phyloP scores from a whole-genome alignment of 495 filamentous ascomycete genomes.

The Pseudoneurospora amorphoporcata region DNA sequence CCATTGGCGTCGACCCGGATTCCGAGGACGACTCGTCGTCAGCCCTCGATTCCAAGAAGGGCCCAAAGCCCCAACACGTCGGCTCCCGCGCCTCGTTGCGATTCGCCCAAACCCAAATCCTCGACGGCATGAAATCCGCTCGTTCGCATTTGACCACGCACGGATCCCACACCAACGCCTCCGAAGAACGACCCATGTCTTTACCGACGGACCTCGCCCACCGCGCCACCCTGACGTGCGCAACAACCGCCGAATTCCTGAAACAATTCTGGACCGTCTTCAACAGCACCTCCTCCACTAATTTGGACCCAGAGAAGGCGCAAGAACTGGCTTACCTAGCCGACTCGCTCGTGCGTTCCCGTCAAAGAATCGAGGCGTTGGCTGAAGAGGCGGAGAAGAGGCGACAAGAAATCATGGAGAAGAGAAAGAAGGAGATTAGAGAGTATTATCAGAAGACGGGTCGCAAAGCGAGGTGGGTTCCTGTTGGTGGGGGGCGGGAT shows the following conservation, averaged over 20 bases:
- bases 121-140: conserved; percentile 28
- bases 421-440: conserved; percentile 57
- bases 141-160: not conserved
- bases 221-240: conserved; percentile 71
- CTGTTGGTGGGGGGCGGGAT: conserved; percentile 60
- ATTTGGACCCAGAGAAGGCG: conserved; percentile 32
- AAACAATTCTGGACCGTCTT: conserved; percentile 91
- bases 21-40: conserved; percentile 44
- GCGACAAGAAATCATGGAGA: conserved; percentile 48
- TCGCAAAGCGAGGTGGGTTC: conserved; percentile 53
- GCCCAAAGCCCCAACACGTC: conserved; percentile 40
- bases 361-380: conserved; percentile 73
- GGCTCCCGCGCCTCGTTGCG: conserved; percentile 47
- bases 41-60: conserved; percentile 24
- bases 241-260: conserved; percentile 89
- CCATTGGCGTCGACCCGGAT: conserved; percentile 54
- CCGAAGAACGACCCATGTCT: conserved; percentile 44
- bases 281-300: conserved; percentile 64
- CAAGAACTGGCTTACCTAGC: conserved; percentile 64
- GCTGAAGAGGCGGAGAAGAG: conserved; percentile 69
- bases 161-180: conserved; percentile 11
- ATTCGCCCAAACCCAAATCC: conserved; percentile 46
- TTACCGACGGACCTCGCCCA: conserved; percentile 59
- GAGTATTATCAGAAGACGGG: conserved; percentile 60
- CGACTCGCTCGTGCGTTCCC: conserved; percentile 63